Base-by-base conservation (phyloP, 192 early-diverging fungal genomes). In the Entomortierella lignicola region DNA sequence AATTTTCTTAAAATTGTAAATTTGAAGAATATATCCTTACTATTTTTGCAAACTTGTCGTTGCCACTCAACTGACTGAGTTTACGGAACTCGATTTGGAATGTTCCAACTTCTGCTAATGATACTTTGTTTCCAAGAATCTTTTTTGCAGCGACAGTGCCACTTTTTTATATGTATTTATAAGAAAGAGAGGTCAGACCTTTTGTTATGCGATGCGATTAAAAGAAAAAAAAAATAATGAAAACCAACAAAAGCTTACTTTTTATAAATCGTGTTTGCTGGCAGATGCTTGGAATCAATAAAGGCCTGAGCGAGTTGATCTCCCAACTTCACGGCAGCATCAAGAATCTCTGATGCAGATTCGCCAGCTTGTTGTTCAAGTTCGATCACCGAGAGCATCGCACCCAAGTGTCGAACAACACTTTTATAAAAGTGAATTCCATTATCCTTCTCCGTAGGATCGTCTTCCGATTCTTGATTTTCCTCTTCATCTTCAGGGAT, bases 31-130 rank as follows among this genome's bases (percentile, higher is more conserved):
- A n/a, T n/a, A n/a, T n/a, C n/a, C 89, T 82, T 25, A 84, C 92
- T 21, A 85, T 64, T 30, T 86, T 74, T 70, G 80, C 71, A 75
- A 90, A 94, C 65, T 72, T 88, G 41, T 80, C 41, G 56, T 92
- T 73, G 13, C 84, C 82, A 0, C 91, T 93, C 12, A 92, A 50
- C 41, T 89, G 79, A 4, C 85, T 72, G n/a, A 95, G 83, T 31
- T 91, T 89, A 39, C 91, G 89, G 70, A 90, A 91, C 81, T 93
- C 92, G 8, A 94, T 68, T 81, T 93, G 92, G 30, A 93, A 58
- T 0, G 92, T 89, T n/a, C 91, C 89, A 1, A 88, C 89, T 81
- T 93, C 91, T 8, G 89, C 84, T 48, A 87, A 30, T 8, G 57
- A 74, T 10, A 74, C 57, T 15, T 67, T 74, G 18, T 63, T 60